Conservation (phyloP, 306 rosid species). For the Erythrophleum fordii region DNA sequence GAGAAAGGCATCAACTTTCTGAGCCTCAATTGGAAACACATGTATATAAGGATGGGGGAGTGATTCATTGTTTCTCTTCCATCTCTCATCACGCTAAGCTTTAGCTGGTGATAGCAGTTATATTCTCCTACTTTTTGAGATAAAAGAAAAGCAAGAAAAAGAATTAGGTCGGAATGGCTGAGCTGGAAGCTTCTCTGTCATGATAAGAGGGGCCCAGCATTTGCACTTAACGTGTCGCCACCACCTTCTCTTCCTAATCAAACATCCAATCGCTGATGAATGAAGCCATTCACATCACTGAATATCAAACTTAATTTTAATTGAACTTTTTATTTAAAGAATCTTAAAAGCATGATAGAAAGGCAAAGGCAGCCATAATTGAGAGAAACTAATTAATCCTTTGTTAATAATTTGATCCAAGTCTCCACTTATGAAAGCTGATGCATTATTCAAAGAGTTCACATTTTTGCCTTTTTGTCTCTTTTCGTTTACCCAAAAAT, state of each 20-base stretch:
- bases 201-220: slow-evolving; percentile 42
- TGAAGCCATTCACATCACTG: background rate
- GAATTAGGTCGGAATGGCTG: slow-evolving; percentile 30
- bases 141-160: background rate
- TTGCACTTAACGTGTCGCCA: slow-evolving; percentile 38
- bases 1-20: background rate
- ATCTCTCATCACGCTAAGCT: background rate
- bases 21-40: background rate
- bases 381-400: background rate
- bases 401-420: background rate
- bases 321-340: background rate
- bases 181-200: slow-evolving; percentile 49
- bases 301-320: background rate
- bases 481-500: slow-evolving; percentile 23
- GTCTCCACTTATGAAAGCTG: background rate
- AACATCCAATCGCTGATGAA: slow-evolving; percentile 6
- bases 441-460: background rate
- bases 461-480: slow-evolving; percentile 4
- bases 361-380: background rate
- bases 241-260: background rate
- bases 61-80: background rate
- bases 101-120: slow-evolving; percentile 4
- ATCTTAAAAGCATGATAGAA: background rate
- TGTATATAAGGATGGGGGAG: background rate
- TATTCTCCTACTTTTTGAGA: background rate